phyloP scores from a whole-genome alignment of 2,329 filamentous ascomycete genomes.

The Thermoascus crustaceus region DNA sequence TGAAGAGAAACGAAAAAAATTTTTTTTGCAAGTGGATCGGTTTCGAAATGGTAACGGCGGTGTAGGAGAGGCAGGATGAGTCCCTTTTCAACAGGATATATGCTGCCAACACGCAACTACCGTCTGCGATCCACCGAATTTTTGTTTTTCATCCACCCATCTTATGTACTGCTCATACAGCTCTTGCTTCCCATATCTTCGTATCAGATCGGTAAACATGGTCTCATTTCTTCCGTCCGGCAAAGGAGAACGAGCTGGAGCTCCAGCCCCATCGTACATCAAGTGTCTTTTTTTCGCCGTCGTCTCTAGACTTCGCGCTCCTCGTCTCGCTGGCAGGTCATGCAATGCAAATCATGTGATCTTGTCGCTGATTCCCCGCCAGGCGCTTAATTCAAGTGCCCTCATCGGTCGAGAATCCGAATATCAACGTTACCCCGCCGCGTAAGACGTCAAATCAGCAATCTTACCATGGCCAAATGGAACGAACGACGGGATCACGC shows the following conservation, averaged over 20 bases:
- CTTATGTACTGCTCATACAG: constrained; percentile 25
- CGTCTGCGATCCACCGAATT: too few species aligned
- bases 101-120: too few species aligned
- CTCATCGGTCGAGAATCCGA: too few species aligned
- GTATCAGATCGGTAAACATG: constrained; percentile 13
- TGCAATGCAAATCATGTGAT: constrained; percentile 3
- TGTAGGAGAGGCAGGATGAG: too few species aligned
- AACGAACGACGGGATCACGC: background rate
- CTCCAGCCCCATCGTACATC: constrained; percentile 2
- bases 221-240: constrained; percentile 9
- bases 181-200: constrained; percentile 23
- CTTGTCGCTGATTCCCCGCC: background rate
- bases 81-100: too few species aligned
- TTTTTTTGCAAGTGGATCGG: constrained; percentile 6
- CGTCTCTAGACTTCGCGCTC: background rate
- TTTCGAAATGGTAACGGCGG: constrained; percentile 5
- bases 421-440: too few species aligned
- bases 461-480: background rate
- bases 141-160: too few species aligned
- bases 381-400: background rate
- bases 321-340: background rate
- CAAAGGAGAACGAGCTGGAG: constrained; percentile 2
- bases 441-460: background rate
- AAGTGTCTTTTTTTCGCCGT: background rate
- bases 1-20: constrained; percentile 7